Conservation (phyloP, 345 rosid genomes). For the Sonneratia alba region DNA sequence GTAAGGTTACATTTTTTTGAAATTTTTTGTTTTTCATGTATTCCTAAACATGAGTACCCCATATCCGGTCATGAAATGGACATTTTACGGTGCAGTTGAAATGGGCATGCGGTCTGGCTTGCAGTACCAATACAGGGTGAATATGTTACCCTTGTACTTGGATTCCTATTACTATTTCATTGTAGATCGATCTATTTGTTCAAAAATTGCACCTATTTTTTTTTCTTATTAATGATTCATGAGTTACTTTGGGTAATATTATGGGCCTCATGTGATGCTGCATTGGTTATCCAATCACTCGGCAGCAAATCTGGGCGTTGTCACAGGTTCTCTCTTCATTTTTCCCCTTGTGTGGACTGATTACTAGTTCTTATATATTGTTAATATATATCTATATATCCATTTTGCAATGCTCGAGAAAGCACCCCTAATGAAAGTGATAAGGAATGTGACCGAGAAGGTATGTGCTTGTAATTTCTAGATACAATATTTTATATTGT, state of each 20-base stretch:
- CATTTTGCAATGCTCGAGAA: conserved; percentile 46
- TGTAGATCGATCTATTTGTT: neutral
- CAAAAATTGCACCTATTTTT: neutral
- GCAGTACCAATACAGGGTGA: conserved; percentile 66
- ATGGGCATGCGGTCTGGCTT: conserved; percentile 95
- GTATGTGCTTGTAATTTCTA: conserved; percentile 69
- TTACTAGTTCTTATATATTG: neutral
- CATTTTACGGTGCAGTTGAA: conserved; percentile 53
- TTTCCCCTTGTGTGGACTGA: too few relatives aligned
- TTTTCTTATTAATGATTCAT: conserved; percentile 9
- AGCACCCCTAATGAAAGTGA: conserved; percentile 74
- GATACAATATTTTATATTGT: conserved; percentile 67
- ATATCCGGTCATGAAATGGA: neutral
- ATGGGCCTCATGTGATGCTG: conserved; percentile 89
- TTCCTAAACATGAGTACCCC: neutral
- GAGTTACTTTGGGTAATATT: conserved; percentile 94
- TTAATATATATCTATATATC: too few relatives aligned
- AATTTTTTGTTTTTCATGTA: neutral
- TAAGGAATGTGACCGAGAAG: too few relatives aligned
- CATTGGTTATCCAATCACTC: conserved; percentile 77
- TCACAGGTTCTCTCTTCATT: conserved; percentile 37
- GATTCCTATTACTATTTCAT: neutral
- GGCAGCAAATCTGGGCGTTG: conserved; percentile 97
- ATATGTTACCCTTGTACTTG: conserved; percentile 1
- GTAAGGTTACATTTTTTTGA: conserved; percentile 36